These are phyloP conservation scores for Austropuccinia psidii DNA, from an alignment of 1,284 basidiomycete species.

Conservation along the genomic window DNA sequence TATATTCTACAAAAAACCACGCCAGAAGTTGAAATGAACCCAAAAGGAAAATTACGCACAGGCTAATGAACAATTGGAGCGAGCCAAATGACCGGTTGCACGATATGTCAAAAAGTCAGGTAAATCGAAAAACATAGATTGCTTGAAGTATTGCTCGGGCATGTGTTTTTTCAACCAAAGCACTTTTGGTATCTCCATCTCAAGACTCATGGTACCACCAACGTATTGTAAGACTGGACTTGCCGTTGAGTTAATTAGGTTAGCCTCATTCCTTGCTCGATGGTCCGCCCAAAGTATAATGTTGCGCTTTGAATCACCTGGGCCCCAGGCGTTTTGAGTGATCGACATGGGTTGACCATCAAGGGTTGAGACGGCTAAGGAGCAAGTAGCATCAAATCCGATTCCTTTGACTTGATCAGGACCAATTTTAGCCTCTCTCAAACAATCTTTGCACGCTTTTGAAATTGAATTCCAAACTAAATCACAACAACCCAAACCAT, in stretches of 20 bases:
- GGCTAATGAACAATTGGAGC: conserved; percentile 85
- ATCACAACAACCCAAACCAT: background rate
- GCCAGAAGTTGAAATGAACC: background rate
- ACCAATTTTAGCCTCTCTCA: conserved; percentile 59
- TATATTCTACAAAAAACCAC: no score
- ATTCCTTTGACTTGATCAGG: conserved; percentile 70
- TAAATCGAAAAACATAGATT: conserved; percentile 90
- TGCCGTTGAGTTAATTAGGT: conserved; percentile 75
- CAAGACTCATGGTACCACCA: conserved; percentile 88
- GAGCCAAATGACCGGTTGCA: conserved; percentile 67
- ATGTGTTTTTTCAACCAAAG: conserved; percentile 92
- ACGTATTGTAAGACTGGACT: conserved; percentile 87
- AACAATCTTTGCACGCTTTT: conserved; percentile 61
- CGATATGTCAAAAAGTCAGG: conserved; percentile 94
- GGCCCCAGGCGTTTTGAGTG: conserved; percentile 62
- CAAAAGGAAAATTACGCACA: conserved; percentile 52
- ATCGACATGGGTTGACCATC: conserved; percentile 70
- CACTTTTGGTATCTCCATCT: conserved; percentile 95
- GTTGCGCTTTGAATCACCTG: conserved; percentile 61
- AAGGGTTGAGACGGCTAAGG: conserved; percentile 71
- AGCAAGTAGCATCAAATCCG: conserved; percentile 96
- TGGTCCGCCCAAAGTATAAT: conserved; percentile 72
- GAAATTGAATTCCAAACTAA: conserved; percentile 69
- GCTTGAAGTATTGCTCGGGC: conserved; percentile 63
- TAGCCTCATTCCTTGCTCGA: conserved; percentile 83